phyloP scores from a whole-genome alignment of 164 flowering plant species.

The Sextonia rubra region DNA sequence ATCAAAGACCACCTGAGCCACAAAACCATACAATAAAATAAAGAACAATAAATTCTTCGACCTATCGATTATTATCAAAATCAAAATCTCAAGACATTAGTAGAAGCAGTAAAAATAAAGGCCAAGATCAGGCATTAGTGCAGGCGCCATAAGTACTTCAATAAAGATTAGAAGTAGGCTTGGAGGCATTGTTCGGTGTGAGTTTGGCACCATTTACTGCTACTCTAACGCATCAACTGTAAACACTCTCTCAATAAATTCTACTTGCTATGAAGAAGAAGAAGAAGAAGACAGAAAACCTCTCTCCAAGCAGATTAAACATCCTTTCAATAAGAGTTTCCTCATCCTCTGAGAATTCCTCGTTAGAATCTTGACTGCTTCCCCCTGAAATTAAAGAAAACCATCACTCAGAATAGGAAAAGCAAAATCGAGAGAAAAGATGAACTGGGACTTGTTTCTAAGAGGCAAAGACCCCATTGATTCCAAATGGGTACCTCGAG shows the following conservation, averaged over 20 bases:
- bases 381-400: conserved; percentile 13
- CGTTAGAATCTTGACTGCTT: conserved; percentile 14
- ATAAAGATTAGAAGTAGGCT: too few species aligned
- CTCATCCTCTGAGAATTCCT: conserved; percentile 30
- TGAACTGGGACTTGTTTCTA: not conserved
- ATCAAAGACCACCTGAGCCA: conserved; percentile 46
- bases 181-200: not conserved
- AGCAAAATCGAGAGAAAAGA: not conserved
- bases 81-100: too few species aligned
- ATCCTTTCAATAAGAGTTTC: conserved; percentile 27
- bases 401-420: not conserved
- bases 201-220: not conserved
- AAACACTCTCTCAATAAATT: not conserved
- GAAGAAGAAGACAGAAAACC: conserved; percentile 8
- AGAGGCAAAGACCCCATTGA: not conserved
- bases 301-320: conserved; percentile 30
- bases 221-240: too few species aligned
- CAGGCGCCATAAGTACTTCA: too few species aligned
- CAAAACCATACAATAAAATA: not conserved
- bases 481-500: not conserved
- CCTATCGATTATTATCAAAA: not conserved
- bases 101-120: too few species aligned
- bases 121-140: too few species aligned
- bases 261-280: not conserved
- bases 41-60: too few species aligned